These are phyloP conservation scores for Diutina siamensis DNA, from an alignment of 1,139 yeast species.

Conservation along the genomic window DNA sequence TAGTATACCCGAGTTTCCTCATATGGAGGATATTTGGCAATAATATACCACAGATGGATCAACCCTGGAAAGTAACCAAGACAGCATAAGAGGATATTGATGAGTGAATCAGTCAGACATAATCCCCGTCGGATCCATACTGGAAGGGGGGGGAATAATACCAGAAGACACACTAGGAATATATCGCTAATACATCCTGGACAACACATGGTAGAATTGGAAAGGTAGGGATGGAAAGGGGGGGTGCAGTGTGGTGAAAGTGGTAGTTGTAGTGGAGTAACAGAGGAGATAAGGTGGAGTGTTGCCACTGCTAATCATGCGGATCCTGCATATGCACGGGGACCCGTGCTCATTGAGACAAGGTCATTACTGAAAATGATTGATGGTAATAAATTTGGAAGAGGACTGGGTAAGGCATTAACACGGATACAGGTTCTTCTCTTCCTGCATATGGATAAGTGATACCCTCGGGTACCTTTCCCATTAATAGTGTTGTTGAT, in stretches of 20 bases:
- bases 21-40: slow-evolving; percentile 31
- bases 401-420: too few relatives aligned
- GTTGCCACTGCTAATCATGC: background rate
- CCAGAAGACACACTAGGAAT: slow-evolving; percentile 45
- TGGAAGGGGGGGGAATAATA: slow-evolving; percentile 61
- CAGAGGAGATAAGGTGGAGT: background rate
- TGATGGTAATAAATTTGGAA: too few relatives aligned
- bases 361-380: background rate
- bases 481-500: too few relatives aligned
- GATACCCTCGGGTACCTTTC: too few relatives aligned
- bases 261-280: too few relatives aligned
- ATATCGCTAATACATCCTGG: slow-evolving; percentile 23
- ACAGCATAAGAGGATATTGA: slow-evolving; percentile 45
- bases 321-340: too few relatives aligned
- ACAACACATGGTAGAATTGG: background rate
- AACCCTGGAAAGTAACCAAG: slow-evolving; percentile 63
- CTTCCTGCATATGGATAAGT: too few relatives aligned
- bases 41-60: slow-evolving; percentile 56
- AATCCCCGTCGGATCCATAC: slow-evolving; percentile 59
- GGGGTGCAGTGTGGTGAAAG: too few relatives aligned
- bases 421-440: too few relatives aligned
- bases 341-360: too few relatives aligned
- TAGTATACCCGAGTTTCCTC: slow-evolving; percentile 9
- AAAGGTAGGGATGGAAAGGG: too few relatives aligned
- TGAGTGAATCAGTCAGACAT: slow-evolving; percentile 49